Evolutionary conservation across 805 yeast genomes (phyloP), one percentile per base, ranked within the genome.

Genomic region (Alloascoidea africana): DNA sequence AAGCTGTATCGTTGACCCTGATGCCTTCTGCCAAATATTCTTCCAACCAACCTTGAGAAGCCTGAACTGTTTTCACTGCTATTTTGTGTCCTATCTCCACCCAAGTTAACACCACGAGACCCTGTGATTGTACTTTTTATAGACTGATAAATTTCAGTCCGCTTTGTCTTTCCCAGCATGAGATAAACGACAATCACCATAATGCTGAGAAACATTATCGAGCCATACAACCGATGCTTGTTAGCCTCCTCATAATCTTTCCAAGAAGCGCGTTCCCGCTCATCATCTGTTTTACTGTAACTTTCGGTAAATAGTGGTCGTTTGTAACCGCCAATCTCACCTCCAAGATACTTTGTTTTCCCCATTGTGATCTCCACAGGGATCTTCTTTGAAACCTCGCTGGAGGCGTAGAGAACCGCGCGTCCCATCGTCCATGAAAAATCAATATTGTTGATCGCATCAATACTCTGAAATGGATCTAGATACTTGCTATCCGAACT

Each of bases 381-480:
- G 14, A 35, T 32, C 6, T 34, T 19, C 41, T 49, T 63, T 23
- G 58, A 56, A 41, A 63, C 63, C 55, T 70, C 82, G 51, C 62
- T 73, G 42, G 64, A 66, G 3, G 79, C 70, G 48, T 78, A 78
- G 16, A 78, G 52, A 5, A 77, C 51, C 1, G 85, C 85, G 27
- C 76, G 53, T 3, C 77, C 78, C 37, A 68, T 48, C 4, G 76
- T 70, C 77, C 77, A 72, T 1, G 73, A 62, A 40, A 66, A 68
- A 2, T 63, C 55, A 19, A 62, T 56, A 1, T 66, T 69, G 23
- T 58, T 60, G 36, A 65, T 41, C 18, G 55, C 50, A 51, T 66
- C 60, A 18, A 66, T 65, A 14, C 73, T 58, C 34, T 59, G 60
- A 34, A 73, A 58, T 1, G 65, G 56, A 19, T 60, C 55, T n/a